These are phyloP conservation scores for Circinella umbellata DNA, from an alignment of 371 early-diverging fungal genomes.

Conservation along the genomic window DNA sequence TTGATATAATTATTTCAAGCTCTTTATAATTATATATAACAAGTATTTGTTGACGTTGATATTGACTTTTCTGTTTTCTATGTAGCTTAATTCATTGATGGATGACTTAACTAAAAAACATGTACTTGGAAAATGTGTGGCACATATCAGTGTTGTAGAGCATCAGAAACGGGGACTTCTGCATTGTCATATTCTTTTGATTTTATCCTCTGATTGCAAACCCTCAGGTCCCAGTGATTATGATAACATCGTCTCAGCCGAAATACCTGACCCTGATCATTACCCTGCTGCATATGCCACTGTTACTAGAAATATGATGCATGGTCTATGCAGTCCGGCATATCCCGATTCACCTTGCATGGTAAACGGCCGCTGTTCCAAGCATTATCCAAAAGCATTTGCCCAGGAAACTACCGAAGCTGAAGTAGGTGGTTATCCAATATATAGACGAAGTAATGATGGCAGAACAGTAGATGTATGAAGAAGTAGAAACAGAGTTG, in stretches of 20 bases:
- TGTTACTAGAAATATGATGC: constrained; percentile 32
- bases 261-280: constrained; percentile 27
- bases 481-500: no score
- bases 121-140: background rate
- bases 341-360: constrained; percentile 8
- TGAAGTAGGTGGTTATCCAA: background rate
- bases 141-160: background rate
- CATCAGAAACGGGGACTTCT: constrained; percentile 41
- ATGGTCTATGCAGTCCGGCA: constrained; percentile 33
- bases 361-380: background rate
- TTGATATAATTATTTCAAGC: no score
- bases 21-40: no score
- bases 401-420: background rate
- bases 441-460: background rate
- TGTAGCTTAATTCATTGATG: no score
- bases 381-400: background rate
- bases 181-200: constrained; percentile 36
- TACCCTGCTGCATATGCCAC: constrained; percentile 31
- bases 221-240: constrained; percentile 23
- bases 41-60: no score
- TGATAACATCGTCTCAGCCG: constrained; percentile 34
- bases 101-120: background rate
- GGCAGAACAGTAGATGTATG: background rate
- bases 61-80: no score
- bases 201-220: constrained; percentile 24